Evolutionary conservation across 1,284 basidiomycete species (phyloP).

Genomic region (Fomitopsis schrenkii): DNA sequence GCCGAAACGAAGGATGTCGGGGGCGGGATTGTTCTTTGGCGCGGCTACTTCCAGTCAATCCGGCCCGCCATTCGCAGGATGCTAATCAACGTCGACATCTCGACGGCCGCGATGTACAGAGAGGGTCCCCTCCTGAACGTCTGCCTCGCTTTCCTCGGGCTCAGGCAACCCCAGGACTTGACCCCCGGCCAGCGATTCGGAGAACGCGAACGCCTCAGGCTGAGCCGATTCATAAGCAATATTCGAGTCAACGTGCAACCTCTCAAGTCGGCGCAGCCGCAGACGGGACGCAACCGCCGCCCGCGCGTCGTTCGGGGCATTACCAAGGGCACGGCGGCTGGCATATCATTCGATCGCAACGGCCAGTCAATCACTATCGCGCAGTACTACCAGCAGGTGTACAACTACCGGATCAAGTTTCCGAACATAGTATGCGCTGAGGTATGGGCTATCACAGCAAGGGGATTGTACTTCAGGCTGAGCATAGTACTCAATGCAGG

Average conservation of each 20-base stretch:
- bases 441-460: constrained; percentile 29
- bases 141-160: constrained; percentile 51
- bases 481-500: constrained; percentile 31
- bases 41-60: constrained; percentile 75
- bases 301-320: not conserved
- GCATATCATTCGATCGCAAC: not conserved
- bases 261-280: not conserved
- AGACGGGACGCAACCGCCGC: not conserved
- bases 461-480: no score
- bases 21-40: constrained; percentile 64
- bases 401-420: constrained; percentile 47
- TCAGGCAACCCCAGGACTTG: constrained; percentile 36
- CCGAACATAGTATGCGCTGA: constrained; percentile 63
- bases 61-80: constrained; percentile 65
- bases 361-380: constrained; percentile 44
- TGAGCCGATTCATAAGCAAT: not conserved
- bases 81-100: constrained; percentile 75
- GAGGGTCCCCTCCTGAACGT: constrained; percentile 43
- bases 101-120: constrained; percentile 73
- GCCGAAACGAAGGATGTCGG: constrained; percentile 63
- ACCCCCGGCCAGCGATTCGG: constrained; percentile 25
- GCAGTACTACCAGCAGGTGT: constrained; percentile 49
- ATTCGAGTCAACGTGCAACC: not conserved
- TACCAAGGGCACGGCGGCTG: not conserved
- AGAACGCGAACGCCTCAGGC: not conserved